These are phyloP conservation scores for Fusarium duplospermum DNA, from an alignment of 2,329 filamentous ascomycete species.

Conservation along the genomic window DNA sequence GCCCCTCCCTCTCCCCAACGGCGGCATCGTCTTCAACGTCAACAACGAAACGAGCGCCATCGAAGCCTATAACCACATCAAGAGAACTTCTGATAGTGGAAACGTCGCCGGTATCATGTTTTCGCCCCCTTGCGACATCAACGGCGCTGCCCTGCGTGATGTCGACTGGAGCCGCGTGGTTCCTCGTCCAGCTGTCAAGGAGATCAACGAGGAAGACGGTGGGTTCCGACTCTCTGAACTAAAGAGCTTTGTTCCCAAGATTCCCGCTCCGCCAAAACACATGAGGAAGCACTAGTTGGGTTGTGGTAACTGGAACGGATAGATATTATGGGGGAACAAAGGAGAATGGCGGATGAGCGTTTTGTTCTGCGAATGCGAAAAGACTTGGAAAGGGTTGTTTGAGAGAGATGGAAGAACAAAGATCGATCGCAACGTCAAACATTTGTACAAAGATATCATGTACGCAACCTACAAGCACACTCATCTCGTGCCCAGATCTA, in stretches of 20 bases:
- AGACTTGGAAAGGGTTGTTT: not conserved
- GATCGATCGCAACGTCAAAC: not conserved
- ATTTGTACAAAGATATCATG: not conserved
- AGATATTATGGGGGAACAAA: not conserved
- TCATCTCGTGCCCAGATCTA: not conserved
- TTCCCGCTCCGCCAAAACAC: not conserved
- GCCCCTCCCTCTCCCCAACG: not conserved
- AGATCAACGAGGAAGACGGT: not conserved
- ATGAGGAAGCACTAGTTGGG: not conserved
- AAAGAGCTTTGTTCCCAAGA: not conserved
- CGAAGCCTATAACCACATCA: not conserved
- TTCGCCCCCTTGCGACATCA: not conserved
- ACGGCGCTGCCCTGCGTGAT: not conserved
- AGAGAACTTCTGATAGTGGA: not conserved
- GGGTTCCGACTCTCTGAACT: conserved; percentile 2
- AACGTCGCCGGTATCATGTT: conserved; percentile 10
- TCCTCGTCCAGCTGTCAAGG: not conserved
- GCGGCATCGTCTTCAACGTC: conserved; percentile 17
- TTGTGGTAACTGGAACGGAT: not conserved
- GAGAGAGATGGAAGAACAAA: not conserved
- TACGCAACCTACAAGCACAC: not conserved
- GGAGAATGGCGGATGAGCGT: not conserved
- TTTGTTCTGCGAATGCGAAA: not conserved
- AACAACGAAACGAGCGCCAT: not conserved
- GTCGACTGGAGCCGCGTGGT: conserved; percentile 16